Base-by-base conservation (phyloP, 1,139 yeast genomes). In the Lodderomyces oxycetoniae region DNA sequence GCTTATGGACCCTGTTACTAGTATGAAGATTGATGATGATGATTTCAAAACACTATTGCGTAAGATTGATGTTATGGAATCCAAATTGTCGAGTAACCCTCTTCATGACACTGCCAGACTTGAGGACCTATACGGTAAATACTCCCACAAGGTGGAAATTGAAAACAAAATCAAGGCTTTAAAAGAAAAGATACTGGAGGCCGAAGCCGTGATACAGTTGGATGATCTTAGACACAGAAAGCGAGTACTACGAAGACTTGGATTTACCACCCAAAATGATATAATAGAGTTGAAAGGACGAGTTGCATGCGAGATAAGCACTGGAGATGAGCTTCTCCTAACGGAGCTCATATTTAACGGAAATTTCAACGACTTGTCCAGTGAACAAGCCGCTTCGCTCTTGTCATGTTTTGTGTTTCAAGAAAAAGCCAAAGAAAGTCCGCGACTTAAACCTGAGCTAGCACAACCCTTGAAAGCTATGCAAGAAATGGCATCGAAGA, bases 351-450 rank as follows among this genome's bases (percentile, higher is more conserved):
- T 93, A 26, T 91, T 91, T 69, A 87, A 88, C 53, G 98, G 98
- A 71, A 84, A 84, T 25, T 91, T 91, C 62, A 88, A 81, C 49
- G 95, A 87, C 33, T 66, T 93, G 43, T 70, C 78, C 3, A 81
- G 95, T 3, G 95, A 86, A 49, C 96, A 88, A 55, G 79, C 94
- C 57, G 96, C 96, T 5, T 88, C 96, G 0, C 61, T 93, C 34
- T 63, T 93, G 35, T 87, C 96, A 25, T 87, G 96, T 58, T 91
- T 91, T 63, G 97, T 93, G 3, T 93, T 91, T 73, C 96, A 91
- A 57, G 99, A 91, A 56, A 77, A 93, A 54, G 86, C 95, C 33
- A 87, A 86, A 55, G 96, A 88, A 53, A 74, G 77, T 1, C 95
- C 96, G 32, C 71, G 89, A 46, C 67, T 91, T 47, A 78, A 84